Conservation (phyloP, 2,329 filamentous ascomycete genomes). For the Trichocomaceae sp. region DNA sequence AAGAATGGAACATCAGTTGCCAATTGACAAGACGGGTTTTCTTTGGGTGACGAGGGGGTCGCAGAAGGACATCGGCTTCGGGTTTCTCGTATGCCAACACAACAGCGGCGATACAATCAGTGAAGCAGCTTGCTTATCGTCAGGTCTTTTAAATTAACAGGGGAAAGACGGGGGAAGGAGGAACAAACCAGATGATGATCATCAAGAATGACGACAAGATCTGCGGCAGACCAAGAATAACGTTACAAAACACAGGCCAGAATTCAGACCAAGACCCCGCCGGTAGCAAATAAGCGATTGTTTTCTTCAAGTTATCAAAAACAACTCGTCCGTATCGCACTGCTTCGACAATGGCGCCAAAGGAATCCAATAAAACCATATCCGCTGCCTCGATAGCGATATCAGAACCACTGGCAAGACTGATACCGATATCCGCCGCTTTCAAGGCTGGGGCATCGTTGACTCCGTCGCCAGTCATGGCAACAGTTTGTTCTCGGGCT, state of each 20-base stretch:
- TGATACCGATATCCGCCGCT: constrained; percentile 53
- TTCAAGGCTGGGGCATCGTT: constrained; percentile 42
- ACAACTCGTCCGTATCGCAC: constrained; percentile 66
- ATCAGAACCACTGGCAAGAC: constrained; percentile 52
- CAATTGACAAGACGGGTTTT: constrained; percentile 67
- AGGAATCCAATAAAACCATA: constrained; percentile 60
- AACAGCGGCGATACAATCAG: constrained; percentile 66
- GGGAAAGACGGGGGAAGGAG: background rate
- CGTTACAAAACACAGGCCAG: constrained; percentile 65
- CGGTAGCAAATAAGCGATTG: constrained; percentile 63
- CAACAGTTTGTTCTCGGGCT: constrained; percentile 50
- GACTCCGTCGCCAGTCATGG: constrained; percentile 43
- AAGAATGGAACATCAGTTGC: constrained; percentile 65
- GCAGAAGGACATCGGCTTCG: constrained; percentile 66
- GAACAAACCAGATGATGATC: constrained; percentile 55
- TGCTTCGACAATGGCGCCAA: constrained; percentile 64
- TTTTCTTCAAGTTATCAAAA: constrained; percentile 74
- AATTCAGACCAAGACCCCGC: constrained; percentile 70
- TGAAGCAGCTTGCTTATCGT: constrained; percentile 53
- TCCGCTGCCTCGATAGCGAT: constrained; percentile 58
- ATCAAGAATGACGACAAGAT: constrained; percentile 68
- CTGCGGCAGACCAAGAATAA: constrained; percentile 65
- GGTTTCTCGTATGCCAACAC: constrained; percentile 69
- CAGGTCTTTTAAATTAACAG: too few species aligned
- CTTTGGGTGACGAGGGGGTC: constrained; percentile 60